phyloP scores from a whole-genome alignment of 768 basidiomycete genomes.

The Omphalotus guepiniiformis region DNA sequence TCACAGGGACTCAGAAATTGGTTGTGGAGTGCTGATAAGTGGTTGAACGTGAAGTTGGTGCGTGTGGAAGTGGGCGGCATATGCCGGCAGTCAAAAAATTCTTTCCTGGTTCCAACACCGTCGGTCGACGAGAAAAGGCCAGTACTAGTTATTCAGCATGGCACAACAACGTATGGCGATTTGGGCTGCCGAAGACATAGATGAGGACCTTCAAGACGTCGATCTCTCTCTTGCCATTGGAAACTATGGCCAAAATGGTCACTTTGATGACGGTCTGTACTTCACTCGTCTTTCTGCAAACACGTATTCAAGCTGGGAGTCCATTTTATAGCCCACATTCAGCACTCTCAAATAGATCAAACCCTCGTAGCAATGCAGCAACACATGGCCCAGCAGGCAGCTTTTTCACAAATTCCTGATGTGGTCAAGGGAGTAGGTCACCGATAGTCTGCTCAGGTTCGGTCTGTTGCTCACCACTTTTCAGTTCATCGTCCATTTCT shows the following conservation, averaged over 20 bases:
- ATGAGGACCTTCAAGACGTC: constrained; percentile 70
- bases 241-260: constrained; percentile 62
- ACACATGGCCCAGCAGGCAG: constrained; percentile 79
- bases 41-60: too few species aligned
- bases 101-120: too few species aligned
- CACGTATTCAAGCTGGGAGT: constrained; percentile 2
- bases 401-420: constrained; percentile 81
- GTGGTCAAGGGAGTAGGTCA: constrained; percentile 77
- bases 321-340: constrained; percentile 33
- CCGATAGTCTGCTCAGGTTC: not conserved
- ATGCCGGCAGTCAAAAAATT: too few species aligned
- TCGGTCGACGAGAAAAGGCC: too few species aligned
- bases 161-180: constrained; percentile 63
- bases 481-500: constrained; percentile 93
- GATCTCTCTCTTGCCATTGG: constrained; percentile 66
- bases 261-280: constrained; percentile 61
- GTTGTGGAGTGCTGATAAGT: too few species aligned
- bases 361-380: constrained; percentile 73
- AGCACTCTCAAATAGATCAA: constrained; percentile 62
- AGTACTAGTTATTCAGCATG: too few species aligned
- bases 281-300: too few species aligned
- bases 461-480: constrained; percentile 38
- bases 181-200: constrained; percentile 77
- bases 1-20: too few species aligned
- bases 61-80: too few species aligned